These are phyloP conservation scores for Microbotryum intermedium DNA, from an alignment of 1,284 basidiomycete genomes.

Conservation along the genomic window DNA sequence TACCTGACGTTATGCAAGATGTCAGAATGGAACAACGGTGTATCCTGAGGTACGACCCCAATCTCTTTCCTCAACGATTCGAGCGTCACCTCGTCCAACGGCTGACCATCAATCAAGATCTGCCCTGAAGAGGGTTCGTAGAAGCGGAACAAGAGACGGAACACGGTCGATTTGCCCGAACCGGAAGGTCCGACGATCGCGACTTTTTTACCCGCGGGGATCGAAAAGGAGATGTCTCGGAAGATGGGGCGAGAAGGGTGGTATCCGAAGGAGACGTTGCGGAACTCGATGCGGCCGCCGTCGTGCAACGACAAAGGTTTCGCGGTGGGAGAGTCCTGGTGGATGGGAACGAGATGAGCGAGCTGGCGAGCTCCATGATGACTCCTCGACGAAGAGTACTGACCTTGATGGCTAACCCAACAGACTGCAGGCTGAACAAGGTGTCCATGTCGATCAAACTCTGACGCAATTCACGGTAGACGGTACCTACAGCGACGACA, in stretches of 20 bases:
- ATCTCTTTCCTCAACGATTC: slow-evolving; percentile 64
- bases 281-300: slow-evolving; percentile 84
- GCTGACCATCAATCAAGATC: slow-evolving; percentile 80
- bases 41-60: slow-evolving; percentile 96
- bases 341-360: not conserved
- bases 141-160: slow-evolving; percentile 88
- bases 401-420: slow-evolving; percentile 65
- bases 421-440: slow-evolving; percentile 79
- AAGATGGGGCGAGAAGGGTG: slow-evolving; percentile 86
- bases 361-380: not conserved
- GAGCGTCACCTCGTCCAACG: slow-evolving; percentile 65
- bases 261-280: slow-evolving; percentile 87
- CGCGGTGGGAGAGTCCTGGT: slow-evolving; percentile 59
- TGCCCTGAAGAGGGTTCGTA: slow-evolving; percentile 74
- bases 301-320: slow-evolving; percentile 55
- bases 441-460: slow-evolving; percentile 95
- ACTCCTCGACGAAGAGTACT: slow-evolving; percentile 15
- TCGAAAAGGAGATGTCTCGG: slow-evolving; percentile 74
- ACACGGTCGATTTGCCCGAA: slow-evolving; percentile 95
- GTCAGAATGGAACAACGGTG: slow-evolving; percentile 90
- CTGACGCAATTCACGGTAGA: slow-evolving; percentile 92
- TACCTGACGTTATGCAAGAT: slow-evolving; percentile 93
- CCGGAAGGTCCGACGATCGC: slow-evolving; percentile 95
- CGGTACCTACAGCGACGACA: slow-evolving; percentile 45
- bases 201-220: slow-evolving; percentile 90